Percentiles rank a stretch among this genome's conserved stretches.
Conservation (phyloP, 2,329 filamentous ascomycete genomes). For the Ophiostoma montium region DNA sequence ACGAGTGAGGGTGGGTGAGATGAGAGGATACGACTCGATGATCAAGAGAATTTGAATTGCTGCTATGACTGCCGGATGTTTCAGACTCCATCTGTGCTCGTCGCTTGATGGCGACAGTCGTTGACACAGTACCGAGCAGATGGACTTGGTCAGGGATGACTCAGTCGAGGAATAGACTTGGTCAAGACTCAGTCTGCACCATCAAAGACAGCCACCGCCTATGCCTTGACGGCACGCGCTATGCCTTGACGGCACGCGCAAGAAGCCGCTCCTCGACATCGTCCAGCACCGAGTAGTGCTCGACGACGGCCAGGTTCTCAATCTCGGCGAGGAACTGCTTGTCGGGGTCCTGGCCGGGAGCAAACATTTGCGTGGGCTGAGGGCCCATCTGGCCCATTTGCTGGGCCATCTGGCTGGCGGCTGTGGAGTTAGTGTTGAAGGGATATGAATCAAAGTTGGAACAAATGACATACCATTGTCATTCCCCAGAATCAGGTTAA, state of each 20-base stretch:
- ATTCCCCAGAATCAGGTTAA: conserved; percentile 89
- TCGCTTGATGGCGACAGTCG: no score
- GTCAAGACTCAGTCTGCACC: no score
- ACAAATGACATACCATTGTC: conserved; percentile 61
- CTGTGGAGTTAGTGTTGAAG: conserved; percentile 33
- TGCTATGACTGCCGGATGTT: no score
- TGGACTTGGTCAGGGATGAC: no score
- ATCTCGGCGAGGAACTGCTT: conserved; percentile 88
- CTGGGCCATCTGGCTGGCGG: conserved; percentile 80
- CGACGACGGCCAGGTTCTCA: conserved; percentile 89
- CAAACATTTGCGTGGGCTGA: conserved; percentile 61
- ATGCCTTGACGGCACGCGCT: no score
- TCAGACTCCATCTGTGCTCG: no score
- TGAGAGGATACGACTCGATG: no score
- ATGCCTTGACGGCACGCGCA: conserved; percentile 22
- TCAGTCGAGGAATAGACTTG: no score
- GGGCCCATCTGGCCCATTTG: conserved; percentile 76
- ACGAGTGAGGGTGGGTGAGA: conserved; percentile 7
- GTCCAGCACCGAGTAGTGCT: conserved; percentile 84
- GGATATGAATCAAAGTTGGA: not conserved
- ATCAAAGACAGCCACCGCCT: no score
- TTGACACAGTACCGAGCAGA: no score
- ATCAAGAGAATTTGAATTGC: no score
- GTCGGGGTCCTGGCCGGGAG: conserved; percentile 83
- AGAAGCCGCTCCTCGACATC: conserved; percentile 77